These are phyloP conservation scores for Botrytis tulipae DNA, from an alignment of 2,329 filamentous ascomycete genomes.

Conservation along the genomic window DNA sequence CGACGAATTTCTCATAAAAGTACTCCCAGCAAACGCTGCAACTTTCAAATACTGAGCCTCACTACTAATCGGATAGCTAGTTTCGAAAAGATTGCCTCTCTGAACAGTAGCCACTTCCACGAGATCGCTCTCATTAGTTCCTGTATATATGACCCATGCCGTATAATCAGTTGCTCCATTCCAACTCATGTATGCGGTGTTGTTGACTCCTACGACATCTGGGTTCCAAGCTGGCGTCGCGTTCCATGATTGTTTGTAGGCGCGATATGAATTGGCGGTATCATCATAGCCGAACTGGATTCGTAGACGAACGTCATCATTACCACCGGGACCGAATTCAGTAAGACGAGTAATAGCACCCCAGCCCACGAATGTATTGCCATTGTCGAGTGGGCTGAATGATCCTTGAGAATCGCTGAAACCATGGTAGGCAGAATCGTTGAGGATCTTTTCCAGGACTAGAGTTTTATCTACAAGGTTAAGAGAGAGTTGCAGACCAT, in stretches of 20 bases:
- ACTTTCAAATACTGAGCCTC: background rate
- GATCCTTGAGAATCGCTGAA: background rate
- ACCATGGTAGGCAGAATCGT: background rate
- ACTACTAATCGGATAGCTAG: background rate
- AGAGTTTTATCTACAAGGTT: background rate
- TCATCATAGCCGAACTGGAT: background rate
- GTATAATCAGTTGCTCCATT: background rate
- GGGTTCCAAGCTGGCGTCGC: background rate
- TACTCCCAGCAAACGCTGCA: background rate
- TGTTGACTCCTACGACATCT: background rate
- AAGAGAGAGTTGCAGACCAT: background rate
- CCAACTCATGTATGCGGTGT: background rate
- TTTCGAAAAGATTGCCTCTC: background rate
- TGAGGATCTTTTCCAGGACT: background rate
- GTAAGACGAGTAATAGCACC: background rate
- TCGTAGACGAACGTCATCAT: background rate
- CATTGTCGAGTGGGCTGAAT: background rate
- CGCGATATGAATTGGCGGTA: background rate
- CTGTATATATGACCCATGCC: background rate
- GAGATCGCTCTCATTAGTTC: background rate
- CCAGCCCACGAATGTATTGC: background rate
- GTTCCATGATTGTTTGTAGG: background rate
- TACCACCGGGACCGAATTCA: background rate
- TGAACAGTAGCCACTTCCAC: background rate
- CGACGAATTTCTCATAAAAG: background rate